These are phyloP conservation scores for Rhodotorula sp. DNA, from an alignment of 1,284 basidiomycete species.

Conservation along the genomic window DNA sequence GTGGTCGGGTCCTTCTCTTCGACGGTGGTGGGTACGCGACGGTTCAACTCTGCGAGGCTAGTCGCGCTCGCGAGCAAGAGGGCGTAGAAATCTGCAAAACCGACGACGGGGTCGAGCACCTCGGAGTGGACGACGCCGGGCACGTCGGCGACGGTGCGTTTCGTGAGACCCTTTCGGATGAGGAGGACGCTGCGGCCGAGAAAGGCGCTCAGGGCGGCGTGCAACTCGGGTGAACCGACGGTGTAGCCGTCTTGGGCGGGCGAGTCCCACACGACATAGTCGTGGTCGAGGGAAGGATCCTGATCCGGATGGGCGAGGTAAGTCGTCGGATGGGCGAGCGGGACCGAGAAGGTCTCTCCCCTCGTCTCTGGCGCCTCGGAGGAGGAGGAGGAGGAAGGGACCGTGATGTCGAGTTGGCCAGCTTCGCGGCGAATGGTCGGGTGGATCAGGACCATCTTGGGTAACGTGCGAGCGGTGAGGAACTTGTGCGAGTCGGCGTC, in stretches of 20 bases:
- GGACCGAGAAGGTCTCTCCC: constrained; percentile 10
- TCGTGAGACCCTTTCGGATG: constrained; percentile 24
- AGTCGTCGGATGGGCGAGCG: constrained; percentile 24
- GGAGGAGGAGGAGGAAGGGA: constrained; percentile 5
- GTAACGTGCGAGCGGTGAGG: constrained; percentile 32
- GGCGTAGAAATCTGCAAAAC: constrained; percentile 27
- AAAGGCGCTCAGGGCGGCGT: constrained; percentile 21
- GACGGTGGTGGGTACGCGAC: constrained; percentile 3
- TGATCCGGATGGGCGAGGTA: constrained; percentile 13
- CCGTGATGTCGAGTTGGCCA: constrained; percentile 22
- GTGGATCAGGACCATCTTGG: constrained; percentile 34
- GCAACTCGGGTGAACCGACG: constrained; percentile 19
- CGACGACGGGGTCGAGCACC: constrained; percentile 14
- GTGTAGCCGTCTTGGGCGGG: constrained; percentile 23
- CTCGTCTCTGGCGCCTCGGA: not conserved
- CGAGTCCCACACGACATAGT: constrained; percentile 22
- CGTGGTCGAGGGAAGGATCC: constrained; percentile 24
- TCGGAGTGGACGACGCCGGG: constrained; percentile 27
- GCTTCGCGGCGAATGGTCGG: constrained; percentile 13
- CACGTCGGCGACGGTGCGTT: constrained; percentile 17
- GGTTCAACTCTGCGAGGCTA: constrained; percentile 19
- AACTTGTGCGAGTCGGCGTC: constrained; percentile 29
- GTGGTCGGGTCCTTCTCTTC: constrained; percentile 4
- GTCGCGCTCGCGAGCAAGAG: constrained; percentile 19
- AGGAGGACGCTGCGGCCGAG: constrained; percentile 27